Base-by-base conservation (phyloP, 805 yeast genomes). In the Monosporozyma servazzii region DNA sequence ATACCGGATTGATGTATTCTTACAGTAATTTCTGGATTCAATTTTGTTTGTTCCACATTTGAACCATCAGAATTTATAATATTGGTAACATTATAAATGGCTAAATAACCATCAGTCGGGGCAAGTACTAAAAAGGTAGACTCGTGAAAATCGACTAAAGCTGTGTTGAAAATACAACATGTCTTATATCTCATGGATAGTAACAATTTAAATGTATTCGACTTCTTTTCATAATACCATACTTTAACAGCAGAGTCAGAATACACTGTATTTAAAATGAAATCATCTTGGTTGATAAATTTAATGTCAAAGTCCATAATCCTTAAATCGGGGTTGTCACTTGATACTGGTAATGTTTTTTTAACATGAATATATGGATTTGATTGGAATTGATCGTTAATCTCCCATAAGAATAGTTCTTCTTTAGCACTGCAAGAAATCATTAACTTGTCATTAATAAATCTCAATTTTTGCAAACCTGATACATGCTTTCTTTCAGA, bases 1-100 rank as follows among this genome's bases (percentile, higher is more conserved):
- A 91, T 76, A 40, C 96, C 88, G 39, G 91, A 88, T 65, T 90
- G 96, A 61, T 93, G 99, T 11, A 88, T 71, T 25, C 27, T 45
- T 2, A 21, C 29, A 2, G 51, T 40, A 7, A 39, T 4, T 29
- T 31, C 47, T 20, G 47, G 27, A 13, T 13, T n/a, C 30, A 41
- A 29, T 30, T 41, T 30, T 13, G 6, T 15, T 18, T 17, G 30
- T 3, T 33, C 48, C n/a, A 39, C 31, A 13, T 48, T 23, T 11
- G 13, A 15, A 15, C 23, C 21, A 17, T 23, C 36, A 11, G 29
- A 20, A 15, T 39, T 10, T 60, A 29, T 23, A 45, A 58, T 56
- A 1, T 51, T 49, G 0, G 79, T 63, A 5, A 84, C 60, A 42
- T 80, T 73, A 80, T 87, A 91, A 1, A 82, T 59, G 0, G 83